Percentiles rank a stretch among this genome's conserved stretches.
Evolutionary conservation across 2,329 filamentous ascomycete species (phyloP).

Genomic region (Alternaria burnsii): DNA sequence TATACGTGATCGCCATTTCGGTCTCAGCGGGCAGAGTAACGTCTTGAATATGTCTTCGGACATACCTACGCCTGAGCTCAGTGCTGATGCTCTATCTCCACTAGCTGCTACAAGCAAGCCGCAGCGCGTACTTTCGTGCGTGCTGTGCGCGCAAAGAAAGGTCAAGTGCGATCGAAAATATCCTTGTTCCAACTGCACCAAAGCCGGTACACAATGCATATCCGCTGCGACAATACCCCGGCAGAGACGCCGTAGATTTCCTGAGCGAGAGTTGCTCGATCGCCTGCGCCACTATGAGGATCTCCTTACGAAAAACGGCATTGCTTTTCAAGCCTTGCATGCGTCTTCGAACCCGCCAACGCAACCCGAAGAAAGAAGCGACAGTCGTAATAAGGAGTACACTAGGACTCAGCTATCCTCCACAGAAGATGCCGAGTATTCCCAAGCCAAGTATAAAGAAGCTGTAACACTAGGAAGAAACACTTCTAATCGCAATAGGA

Average conservation of each 20-base stretch:
- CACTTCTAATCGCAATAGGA: slow-evolving; percentile 20
- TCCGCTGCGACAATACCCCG: slow-evolving; percentile 58
- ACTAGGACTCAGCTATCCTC: neutral
- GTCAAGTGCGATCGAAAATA: slow-evolving; percentile 51
- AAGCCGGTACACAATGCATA: slow-evolving; percentile 44
- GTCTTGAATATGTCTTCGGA: slow-evolving; percentile 16
- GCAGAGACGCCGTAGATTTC: slow-evolving; percentile 68
- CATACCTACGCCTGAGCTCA: slow-evolving; percentile 13
- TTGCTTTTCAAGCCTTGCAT: slow-evolving; percentile 72
- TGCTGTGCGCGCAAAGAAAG: slow-evolving; percentile 70
- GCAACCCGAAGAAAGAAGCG: slow-evolving; percentile 5
- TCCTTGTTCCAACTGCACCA: slow-evolving; percentile 48
- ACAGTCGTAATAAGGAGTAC: neutral
- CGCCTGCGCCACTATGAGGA: slow-evolving; percentile 74
- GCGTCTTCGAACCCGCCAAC: slow-evolving; percentile 21
- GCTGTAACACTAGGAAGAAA: neutral
- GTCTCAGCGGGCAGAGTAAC: slow-evolving; percentile 1
- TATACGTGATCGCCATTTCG: neutral
- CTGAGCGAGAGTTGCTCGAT: slow-evolving; percentile 74
- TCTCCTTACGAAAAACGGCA: slow-evolving; percentile 70
- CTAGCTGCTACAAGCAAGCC: slow-evolving; percentile 31
- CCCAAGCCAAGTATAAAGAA: slow-evolving; percentile 10
- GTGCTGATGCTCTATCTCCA: slow-evolving; percentile 7
- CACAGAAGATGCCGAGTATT: neutral
- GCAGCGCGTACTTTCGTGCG: slow-evolving; percentile 64